Percentiles rank a stretch among this genome's conserved stretches.
Conservation (phyloP, 2,329 filamentous ascomycete genomes). For the Xylaria sp. region DNA sequence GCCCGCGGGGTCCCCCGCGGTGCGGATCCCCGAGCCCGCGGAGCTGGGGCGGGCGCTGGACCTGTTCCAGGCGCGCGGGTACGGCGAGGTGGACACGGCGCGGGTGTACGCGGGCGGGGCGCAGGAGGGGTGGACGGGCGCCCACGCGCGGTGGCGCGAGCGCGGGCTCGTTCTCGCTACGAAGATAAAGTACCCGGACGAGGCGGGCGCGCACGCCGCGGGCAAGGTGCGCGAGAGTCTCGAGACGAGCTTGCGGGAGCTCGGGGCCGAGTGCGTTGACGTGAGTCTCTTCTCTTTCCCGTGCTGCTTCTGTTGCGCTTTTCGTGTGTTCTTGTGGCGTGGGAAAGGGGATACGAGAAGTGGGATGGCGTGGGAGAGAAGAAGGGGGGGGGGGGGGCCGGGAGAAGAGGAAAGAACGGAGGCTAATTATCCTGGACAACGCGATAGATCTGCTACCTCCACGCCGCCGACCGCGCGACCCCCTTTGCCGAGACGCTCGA, state of each 20-base stretch:
- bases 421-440: not conserved
- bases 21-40: conserved; percentile 68
- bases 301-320: not conserved
- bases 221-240: conserved; percentile 67
- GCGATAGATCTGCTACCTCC: conserved; percentile 69
- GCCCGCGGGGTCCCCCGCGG: conserved; percentile 62
- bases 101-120: conserved; percentile 70
- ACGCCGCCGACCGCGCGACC: conserved; percentile 68
- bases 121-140: conserved; percentile 81
- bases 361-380: not conserved
- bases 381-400: not conserved
- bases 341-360: not conserved
- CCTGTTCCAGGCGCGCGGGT: conserved; percentile 75
- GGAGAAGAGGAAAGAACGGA: not conserved
- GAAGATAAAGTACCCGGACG: conserved; percentile 68
- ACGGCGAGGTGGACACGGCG: conserved; percentile 85
- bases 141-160: conserved; percentile 75
- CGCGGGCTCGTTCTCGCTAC: conserved; percentile 78
- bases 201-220: conserved; percentile 62
- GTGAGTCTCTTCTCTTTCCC: conserved; percentile 41
- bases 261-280: conserved; percentile 74
- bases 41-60: conserved; percentile 75
- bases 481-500: conserved; percentile 81
- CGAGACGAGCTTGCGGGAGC: conserved; percentile 69
- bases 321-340: not conserved